Percentiles rank a stretch among this genome's conserved stretches.
phyloP scores from a whole-genome alignment of 768 basidiomycete genomes.

The Kwoniella sp. region DNA sequence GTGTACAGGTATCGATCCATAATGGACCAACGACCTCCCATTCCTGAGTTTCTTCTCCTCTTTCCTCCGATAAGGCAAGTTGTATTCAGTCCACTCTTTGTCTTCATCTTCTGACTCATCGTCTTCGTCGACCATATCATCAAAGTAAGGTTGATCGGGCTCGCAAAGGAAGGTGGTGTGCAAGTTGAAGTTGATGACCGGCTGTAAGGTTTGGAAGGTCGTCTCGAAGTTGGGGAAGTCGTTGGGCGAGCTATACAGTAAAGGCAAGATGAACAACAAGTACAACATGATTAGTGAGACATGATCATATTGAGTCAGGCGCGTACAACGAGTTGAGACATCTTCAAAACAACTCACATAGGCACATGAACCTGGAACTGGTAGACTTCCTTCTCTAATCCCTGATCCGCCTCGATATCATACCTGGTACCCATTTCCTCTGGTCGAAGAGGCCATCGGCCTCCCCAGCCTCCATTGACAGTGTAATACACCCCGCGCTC shows the following conservation, averaged over 20 bases:
- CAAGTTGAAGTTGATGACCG: conserved; percentile 12
- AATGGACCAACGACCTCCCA: background rate
- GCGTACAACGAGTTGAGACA: too few species aligned
- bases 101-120: background rate
- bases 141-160: background rate
- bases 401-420: conserved; percentile 14
- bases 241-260: conserved; percentile 8
- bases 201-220: conserved; percentile 20
- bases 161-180: conserved; percentile 26
- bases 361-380: conserved; percentile 8
- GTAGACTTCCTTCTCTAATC: conserved; percentile 10
- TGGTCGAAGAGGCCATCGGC: conserved; percentile 2
- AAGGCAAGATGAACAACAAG: background rate
- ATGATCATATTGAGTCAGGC: too few species aligned
- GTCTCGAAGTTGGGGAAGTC: conserved; percentile 16
- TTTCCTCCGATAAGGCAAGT: background rate
- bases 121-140: background rate
- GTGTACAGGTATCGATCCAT: conserved; percentile 1
- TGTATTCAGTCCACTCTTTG: conserved; percentile 23
- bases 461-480: background rate
- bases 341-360: conserved; percentile 14
- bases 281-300: too few species aligned
- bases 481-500: background rate
- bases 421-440: conserved; percentile 4
- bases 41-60: background rate